phyloP scores from a whole-genome alignment of 1,139 yeast species.

The Wickerhamomyces sp. region DNA sequence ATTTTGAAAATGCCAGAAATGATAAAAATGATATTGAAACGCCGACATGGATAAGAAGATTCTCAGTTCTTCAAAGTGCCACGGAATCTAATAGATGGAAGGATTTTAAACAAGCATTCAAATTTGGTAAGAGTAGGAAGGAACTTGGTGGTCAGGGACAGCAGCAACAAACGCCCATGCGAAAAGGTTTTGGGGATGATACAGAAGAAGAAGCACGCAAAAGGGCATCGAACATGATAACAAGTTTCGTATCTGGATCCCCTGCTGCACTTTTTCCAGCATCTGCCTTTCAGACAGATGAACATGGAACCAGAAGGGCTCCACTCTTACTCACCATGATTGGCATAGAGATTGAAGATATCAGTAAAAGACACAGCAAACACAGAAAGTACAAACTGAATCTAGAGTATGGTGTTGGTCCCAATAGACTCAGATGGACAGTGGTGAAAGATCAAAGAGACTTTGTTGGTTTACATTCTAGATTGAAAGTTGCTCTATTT shows the following conservation, averaged over 20 bases:
- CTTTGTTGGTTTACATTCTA: slow-evolving; percentile 60
- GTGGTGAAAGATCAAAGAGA: slow-evolving; percentile 72
- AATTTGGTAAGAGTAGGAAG: slow-evolving; percentile 15
- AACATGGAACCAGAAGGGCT: slow-evolving; percentile 70
- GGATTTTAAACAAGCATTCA: slow-evolving; percentile 24
- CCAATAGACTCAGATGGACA: slow-evolving; percentile 74
- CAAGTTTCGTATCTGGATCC: slow-evolving; percentile 63
- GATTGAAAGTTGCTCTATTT: slow-evolving; percentile 50
- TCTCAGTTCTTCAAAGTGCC: slow-evolving; percentile 13
- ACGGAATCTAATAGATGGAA: slow-evolving; percentile 18
- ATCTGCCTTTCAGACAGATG: slow-evolving; percentile 72
- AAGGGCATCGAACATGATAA: slow-evolving; percentile 56
- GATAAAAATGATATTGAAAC: slow-evolving; percentile 8
- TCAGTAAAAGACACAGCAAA: slow-evolving; percentile 11
- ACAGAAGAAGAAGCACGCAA: slow-evolving; percentile 22
- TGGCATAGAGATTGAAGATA: slow-evolving; percentile 54
- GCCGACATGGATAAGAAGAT: slow-evolving; percentile 23
- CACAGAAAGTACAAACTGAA: slow-evolving; percentile 51
- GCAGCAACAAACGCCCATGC: neutral
- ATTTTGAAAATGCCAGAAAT: slow-evolving; percentile 1
- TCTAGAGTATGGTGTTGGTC: slow-evolving; percentile 87
- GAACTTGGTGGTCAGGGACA: slow-evolving; percentile 1
- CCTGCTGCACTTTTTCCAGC: slow-evolving; percentile 79
- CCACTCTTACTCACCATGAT: slow-evolving; percentile 74
- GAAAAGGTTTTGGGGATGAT: slow-evolving; percentile 7